phyloP scores from a whole-genome alignment of 768 basidiomycete species.

The Pleurotus ostreatus region DNA sequence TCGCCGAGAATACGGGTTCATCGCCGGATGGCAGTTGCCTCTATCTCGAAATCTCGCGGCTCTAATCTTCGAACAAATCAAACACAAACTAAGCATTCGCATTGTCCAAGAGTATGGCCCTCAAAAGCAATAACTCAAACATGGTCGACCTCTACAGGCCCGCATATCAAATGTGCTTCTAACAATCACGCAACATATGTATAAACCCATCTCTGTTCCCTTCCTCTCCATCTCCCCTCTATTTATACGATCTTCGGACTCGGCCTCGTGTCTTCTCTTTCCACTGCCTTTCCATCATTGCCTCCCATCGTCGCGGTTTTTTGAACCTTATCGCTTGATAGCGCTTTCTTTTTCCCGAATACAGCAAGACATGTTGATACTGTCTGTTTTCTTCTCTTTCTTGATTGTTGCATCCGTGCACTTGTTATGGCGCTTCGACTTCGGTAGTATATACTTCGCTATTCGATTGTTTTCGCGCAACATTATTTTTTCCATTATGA shows the following conservation, averaged over 20 bases:
- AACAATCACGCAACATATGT: slow-evolving; percentile 1
- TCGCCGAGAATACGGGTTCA: neutral
- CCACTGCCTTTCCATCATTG: neutral
- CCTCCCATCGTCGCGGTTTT: neutral
- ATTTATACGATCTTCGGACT: slow-evolving; percentile 8
- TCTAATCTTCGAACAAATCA: neutral
- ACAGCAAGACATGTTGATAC: neutral
- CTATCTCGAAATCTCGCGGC: neutral
- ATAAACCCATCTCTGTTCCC: slow-evolving; percentile 3
- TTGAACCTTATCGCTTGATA: neutral
- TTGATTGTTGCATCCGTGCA: neutral
- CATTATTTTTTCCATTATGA: neutral
- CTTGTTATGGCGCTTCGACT: neutral
- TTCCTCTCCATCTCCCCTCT: neutral
- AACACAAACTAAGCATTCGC: neutral
- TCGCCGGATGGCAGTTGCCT: neutral
- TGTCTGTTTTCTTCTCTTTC: neutral
- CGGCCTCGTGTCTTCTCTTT: neutral
- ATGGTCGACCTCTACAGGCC: neutral
- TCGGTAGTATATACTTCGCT: neutral
- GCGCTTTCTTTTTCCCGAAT: neutral
- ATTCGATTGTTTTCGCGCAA: neutral
- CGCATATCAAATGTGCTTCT: neutral
- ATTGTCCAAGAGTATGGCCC: neutral
- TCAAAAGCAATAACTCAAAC: neutral